A percentile compares a stretch with the other conserved stretches of the same genome.
Evolutionary conservation across 139 green algal genomes (phyloP).

Genomic region (Micromonas commoda): DNA sequence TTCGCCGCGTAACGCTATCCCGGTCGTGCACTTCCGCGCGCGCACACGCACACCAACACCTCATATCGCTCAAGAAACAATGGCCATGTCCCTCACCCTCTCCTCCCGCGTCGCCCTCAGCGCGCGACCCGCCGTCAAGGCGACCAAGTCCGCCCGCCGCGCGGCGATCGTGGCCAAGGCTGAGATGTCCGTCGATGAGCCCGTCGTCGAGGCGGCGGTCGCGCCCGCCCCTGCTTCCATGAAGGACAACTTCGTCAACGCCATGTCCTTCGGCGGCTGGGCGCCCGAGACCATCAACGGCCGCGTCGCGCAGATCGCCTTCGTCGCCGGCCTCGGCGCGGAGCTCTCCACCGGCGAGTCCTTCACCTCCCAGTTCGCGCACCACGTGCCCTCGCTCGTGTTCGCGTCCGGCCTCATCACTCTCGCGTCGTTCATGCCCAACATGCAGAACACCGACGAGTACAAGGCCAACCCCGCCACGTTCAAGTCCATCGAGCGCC

Average conservation of each 20-base stretch:
- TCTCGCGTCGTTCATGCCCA: slow-evolving; percentile 26
- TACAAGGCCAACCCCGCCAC: slow-evolving; percentile 6
- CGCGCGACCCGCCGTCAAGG: neutral
- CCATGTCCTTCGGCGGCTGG: slow-evolving; percentile 12
- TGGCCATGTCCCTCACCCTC: neutral
- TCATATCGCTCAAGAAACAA: neutral
- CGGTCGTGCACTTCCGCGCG: no score
- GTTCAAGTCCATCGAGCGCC: neutral
- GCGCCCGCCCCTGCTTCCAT: neutral
- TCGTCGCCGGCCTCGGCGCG: slow-evolving; percentile 25
- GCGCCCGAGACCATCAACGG: slow-evolving; percentile 32
- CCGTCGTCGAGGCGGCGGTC: neutral
- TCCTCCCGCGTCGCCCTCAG: neutral
- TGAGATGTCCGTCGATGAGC: neutral
- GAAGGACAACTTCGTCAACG: neutral
- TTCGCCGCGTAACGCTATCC: no score
- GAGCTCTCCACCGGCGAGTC: slow-evolving; percentile 21
- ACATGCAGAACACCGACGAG: neutral
- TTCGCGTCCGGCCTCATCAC: slow-evolving; percentile 9
- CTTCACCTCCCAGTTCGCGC: slow-evolving; percentile 10
- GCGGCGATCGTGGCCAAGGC: no score
- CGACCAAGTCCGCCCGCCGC: neutral
- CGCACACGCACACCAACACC: neutral
- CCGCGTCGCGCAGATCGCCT: slow-evolving; percentile 29
- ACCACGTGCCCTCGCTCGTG: neutral